Base-by-base conservation (phyloP, 306 rosid species). In the Corylus avellana region DNA sequence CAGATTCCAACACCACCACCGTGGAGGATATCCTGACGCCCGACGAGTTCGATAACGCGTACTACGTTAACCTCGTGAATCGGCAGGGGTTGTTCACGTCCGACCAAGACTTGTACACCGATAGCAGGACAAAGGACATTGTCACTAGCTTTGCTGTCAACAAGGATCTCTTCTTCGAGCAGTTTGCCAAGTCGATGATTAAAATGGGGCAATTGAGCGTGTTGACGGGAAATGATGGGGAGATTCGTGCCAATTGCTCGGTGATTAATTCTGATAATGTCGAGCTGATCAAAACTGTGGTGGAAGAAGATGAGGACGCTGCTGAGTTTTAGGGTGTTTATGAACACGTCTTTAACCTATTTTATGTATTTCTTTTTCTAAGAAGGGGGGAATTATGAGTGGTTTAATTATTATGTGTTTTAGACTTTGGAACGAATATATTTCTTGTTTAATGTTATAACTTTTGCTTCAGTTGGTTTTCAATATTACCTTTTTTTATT, bases 201-300 rank as follows among this genome's bases (percentile, higher is more conserved):
- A 90, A 87, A 50, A 92, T 90, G 94, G 94, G 97, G 25, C 97
- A 92, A 63, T 42, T 92, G 17, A 92, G 77, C 8, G 92, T 90
- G 70, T 51, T 91, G 73, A 91, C 97, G 0, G 92, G 88, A 18
- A 74, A 1, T 3, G 79, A 79, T 12, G 97, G 97, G 3, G 92
- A 92, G 81, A 78, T 92, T 79, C 88, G 94, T 5, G 92, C 92
- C 1, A 73, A 90, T 32, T 92, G 97, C 83, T 90, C 90, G 1
- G 88, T 46, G 0, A 85, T 85, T 77, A 92, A 90, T 37, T n/a
- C 53, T 4, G 82, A 77, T 14, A 84, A 51, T 9, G 54, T 44
- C 1, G 69, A 82, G 42, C 56, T 88, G 84, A 48, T 22, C 25
- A 22, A 47, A 2, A 22, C 91, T 58, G 71, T 84, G 1, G 88